phyloP scores from a whole-genome alignment of 331 rosid genomes.

The Spiraea crenata region DNA sequence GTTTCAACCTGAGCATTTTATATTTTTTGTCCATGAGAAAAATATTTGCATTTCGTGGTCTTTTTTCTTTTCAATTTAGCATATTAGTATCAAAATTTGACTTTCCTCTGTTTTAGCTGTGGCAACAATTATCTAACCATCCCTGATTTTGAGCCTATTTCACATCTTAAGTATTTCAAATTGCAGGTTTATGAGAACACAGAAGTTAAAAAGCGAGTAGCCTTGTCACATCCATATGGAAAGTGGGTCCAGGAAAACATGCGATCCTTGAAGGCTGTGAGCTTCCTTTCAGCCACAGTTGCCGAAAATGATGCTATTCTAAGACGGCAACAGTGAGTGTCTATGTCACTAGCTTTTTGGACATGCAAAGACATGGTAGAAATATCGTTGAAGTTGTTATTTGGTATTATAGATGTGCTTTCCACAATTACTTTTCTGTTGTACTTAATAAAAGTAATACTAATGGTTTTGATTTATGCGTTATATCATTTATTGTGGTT shows the following conservation, averaged over 20 bases:
- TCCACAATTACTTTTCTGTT: neutral
- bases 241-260: constrained; percentile 82
- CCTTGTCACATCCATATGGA: constrained; percentile 84
- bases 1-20: neutral
- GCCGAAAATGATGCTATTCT: constrained; percentile 76
- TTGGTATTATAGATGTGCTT: neutral
- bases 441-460: neutral
- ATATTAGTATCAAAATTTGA: neutral
- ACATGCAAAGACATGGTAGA: neutral
- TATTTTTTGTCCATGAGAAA: neutral
- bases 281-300: constrained; percentile 71
- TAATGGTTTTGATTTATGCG: neutral
- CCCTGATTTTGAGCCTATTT: constrained; percentile 10
- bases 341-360: constrained; percentile 13
- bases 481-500: neutral
- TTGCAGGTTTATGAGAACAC: constrained; percentile 93
- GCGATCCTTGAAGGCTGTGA: constrained; percentile 68
- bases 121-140: neutral
- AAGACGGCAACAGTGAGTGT: constrained; percentile 92
- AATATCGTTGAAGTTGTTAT: neutral
- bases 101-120: neutral
- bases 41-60: neutral
- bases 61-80: neutral
- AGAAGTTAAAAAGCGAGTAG: constrained; percentile 92
- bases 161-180: constrained; percentile 26